Evolutionary conservation across 352 stramenopile genomes (phyloP), one percentile per base, ranked within the genome.

Genomic region (Pythium folliculosum): DNA sequence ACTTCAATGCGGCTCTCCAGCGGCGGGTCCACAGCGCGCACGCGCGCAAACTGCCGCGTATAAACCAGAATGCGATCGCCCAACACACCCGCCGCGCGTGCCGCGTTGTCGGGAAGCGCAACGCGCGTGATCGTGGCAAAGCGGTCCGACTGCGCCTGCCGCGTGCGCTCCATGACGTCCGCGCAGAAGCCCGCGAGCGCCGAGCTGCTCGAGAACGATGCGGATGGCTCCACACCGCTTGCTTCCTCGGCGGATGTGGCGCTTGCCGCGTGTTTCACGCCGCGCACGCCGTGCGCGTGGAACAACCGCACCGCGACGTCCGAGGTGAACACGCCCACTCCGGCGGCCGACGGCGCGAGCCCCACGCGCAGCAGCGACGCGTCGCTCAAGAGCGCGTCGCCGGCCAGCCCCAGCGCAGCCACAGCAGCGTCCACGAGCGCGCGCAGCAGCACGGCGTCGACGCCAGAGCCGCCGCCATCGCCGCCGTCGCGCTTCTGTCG

Each of bases 1-100:
- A 89, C 71, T 13, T 72, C 65, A 8, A 87, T 60, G 10, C 71
- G 44, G 25, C 66, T 53, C 19, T 60, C 56, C 17, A 81, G 35
- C 19, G 55, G 32, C 30, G 21, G 54, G 0, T 27, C 6, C 1
- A 63, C 23, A 5, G 17, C 43, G 10, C 49, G 22, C 12, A 57
- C 54, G 16, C 37, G 63, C 4, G 78, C 78, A 44, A 80, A 77
- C 50, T 91, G 70, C 10, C 76, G 72, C 2, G 73, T 78, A 47
- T 77, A 57, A 47, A 90, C 35, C n/a, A 90, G 35, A 38, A 90
- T 65, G 14, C 80, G 70, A 63, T 89, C 78, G 0, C 37, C 43
- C 16, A 57, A 60, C 40, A 83, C 51, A 0, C 80, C 75, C 9
- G 68, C 17, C 16, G 60, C 62, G 10, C 72, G 19, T 3, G 74